Evolutionary conservation across 164 flowering plant species (phyloP).

Genomic region (Vitis rotundifolia): DNA sequence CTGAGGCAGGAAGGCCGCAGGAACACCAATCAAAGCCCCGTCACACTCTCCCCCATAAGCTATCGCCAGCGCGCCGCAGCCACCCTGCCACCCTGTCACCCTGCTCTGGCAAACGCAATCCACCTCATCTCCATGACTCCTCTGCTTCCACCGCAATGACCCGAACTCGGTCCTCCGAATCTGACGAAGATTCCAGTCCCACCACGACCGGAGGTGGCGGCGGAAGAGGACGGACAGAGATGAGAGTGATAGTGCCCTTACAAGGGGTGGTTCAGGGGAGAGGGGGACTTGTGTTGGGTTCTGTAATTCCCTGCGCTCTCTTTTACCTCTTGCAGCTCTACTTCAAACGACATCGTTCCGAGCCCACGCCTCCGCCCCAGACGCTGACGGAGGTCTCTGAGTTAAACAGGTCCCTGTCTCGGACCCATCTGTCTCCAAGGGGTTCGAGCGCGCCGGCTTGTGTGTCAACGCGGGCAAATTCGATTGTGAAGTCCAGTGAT

Average conservation of each 20-base stretch:
- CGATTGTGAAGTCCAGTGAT: constrained; percentile 43
- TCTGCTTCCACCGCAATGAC: constrained; percentile 34
- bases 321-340: constrained; percentile 87
- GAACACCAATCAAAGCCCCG: neutral
- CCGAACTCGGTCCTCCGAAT: constrained; percentile 26
- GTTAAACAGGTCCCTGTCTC: constrained; percentile 47
- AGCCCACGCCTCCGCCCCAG: constrained; percentile 25
- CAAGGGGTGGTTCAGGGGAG: constrained; percentile 77
- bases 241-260: constrained; percentile 91
- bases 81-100: neutral
- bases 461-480: constrained; percentile 61
- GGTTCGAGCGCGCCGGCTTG: constrained; percentile 48
- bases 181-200: constrained; percentile 27
- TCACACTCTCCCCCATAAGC: neutral
- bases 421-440: constrained; percentile 57
- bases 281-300: constrained; percentile 89
- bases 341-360: constrained; percentile 57
- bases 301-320: constrained; percentile 89
- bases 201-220: constrained; percentile 24
- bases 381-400: constrained; percentile 36
- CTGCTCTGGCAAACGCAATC: neutral
- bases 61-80: neutral
- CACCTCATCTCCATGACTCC: constrained; percentile 4
- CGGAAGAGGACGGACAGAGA: constrained; percentile 44
- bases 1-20: constrained; percentile 4